phyloP scores from a whole-genome alignment of 148 eudicot species.

The Mesembryanthemum crystallinum region DNA sequence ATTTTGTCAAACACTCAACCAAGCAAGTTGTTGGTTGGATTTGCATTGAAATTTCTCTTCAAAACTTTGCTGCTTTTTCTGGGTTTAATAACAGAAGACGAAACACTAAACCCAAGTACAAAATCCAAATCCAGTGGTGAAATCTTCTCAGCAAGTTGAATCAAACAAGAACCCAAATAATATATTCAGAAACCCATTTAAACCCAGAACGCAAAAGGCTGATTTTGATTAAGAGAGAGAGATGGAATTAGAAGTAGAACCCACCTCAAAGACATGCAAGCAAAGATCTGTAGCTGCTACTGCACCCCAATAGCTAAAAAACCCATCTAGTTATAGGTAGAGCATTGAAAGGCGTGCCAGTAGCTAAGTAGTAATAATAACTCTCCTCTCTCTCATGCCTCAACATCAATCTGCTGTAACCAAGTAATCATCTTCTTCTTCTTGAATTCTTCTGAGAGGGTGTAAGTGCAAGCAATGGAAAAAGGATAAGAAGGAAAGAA shows the following conservation, averaged over 20 bases:
- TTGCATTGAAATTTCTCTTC: conserved; percentile 13
- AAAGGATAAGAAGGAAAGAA: neutral
- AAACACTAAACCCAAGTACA: too few relatives aligned
- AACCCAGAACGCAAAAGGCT: neutral
- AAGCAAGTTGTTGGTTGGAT: conserved; percentile 18
- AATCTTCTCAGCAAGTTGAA: too few relatives aligned
- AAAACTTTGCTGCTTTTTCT: neutral
- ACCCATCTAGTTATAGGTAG: neutral
- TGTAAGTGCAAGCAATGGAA: neutral
- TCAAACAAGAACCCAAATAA: too few relatives aligned
- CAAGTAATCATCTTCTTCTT: too few relatives aligned
- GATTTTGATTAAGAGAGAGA: neutral
- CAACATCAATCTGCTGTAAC: too few relatives aligned
- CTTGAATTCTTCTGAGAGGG: too few relatives aligned
- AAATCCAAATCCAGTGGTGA: too few relatives aligned
- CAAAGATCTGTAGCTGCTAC: neutral
- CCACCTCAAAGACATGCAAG: conserved; percentile 6
- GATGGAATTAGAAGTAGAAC: neutral
- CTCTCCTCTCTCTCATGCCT: too few relatives aligned
- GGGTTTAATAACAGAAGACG: neutral
- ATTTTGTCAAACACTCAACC: conserved; percentile 1
- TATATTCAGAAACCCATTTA: too few relatives aligned
- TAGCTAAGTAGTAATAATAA: too few relatives aligned
- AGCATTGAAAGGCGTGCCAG: neutral
- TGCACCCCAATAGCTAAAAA: neutral